Percentiles rank a stretch among this genome's conserved stretches.
Conservation (phyloP, 1,284 basidiomycete species). For the Fomes fomentarius region DNA sequence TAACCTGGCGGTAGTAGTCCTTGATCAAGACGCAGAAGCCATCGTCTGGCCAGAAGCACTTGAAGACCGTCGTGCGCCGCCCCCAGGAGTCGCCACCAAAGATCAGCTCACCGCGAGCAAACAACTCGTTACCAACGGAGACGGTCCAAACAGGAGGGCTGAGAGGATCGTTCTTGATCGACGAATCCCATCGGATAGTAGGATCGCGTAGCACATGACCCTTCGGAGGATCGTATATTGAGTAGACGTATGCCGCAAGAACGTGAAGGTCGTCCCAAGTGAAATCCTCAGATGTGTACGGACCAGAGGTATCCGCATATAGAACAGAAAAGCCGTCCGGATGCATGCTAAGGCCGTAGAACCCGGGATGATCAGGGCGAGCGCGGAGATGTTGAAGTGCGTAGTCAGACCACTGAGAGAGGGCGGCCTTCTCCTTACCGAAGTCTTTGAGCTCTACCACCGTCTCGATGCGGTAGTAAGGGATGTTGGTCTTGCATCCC, state of each 20-base stretch:
- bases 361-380: conserved; percentile 9
- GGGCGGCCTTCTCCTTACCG: not conserved
- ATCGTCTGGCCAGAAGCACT: not conserved
- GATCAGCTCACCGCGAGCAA: not conserved
- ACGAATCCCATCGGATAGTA: not conserved
- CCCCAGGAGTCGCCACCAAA: not conserved
- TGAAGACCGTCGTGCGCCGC: conserved; percentile 8
- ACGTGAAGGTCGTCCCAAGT: not conserved
- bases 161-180: not conserved
- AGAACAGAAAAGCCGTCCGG: not conserved
- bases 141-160: not conserved
- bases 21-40: conserved; percentile 7
- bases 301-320: conserved; percentile 9
- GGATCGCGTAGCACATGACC: conserved; percentile 10
- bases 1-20: conserved; percentile 5
- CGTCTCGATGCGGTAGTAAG: not conserved
- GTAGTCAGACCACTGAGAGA: not conserved
- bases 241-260: conserved; percentile 7
- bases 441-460: not conserved
- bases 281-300: not conserved
- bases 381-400: conserved; percentile 4
- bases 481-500: not conserved
- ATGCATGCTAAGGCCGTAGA: not conserved
- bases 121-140: not conserved
- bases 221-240: conserved; percentile 13